Conservation (phyloP, 2,329 filamentous ascomycete genomes). For the Metarhizium guizhouense region DNA sequence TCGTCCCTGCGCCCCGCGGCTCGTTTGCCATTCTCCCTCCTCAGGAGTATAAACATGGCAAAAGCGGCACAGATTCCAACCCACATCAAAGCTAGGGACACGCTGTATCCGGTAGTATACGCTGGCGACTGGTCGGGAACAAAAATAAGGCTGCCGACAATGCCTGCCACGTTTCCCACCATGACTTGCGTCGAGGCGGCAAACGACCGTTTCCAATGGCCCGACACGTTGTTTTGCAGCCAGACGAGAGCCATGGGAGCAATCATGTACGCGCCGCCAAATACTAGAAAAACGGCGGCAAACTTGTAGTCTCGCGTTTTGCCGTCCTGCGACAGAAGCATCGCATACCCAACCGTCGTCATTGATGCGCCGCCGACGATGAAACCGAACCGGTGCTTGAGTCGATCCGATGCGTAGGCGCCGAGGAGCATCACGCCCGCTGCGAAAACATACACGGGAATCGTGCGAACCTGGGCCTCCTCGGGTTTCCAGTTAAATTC, state of each 20-base stretch:
- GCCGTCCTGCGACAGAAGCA: slow-evolving; percentile 33
- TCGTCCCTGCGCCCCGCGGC: too few relatives aligned
- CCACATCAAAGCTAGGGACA: neutral
- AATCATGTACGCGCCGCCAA: slow-evolving; percentile 42
- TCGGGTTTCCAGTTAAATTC: too few relatives aligned
- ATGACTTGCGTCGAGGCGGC: slow-evolving; percentile 39
- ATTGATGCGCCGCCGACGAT: slow-evolving; percentile 40
- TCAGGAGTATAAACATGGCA: neutral
- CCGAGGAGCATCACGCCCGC: slow-evolving; percentile 18
- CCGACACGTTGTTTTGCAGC: slow-evolving; percentile 46
- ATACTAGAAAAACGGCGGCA: slow-evolving; percentile 45
- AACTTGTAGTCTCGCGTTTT: slow-evolving; percentile 29
- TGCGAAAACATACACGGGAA: slow-evolving; percentile 28
- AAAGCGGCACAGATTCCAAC: neutral
- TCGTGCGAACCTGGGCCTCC: slow-evolving; percentile 15
- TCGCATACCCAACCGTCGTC: slow-evolving; percentile 44
- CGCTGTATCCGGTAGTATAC: neutral
- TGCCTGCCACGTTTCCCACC: slow-evolving; percentile 41
- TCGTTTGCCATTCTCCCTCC: too few relatives aligned
- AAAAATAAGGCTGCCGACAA: slow-evolving; percentile 38
- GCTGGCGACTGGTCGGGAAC: neutral
- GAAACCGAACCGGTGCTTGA: slow-evolving; percentile 45
- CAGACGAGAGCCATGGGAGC: slow-evolving; percentile 47
- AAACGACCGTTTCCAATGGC: slow-evolving; percentile 48
- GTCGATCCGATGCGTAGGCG: slow-evolving; percentile 37